Percentiles rank a stretch among this genome's conserved stretches.
These are phyloP conservation scores for Beauveria sp. DNA, from an alignment of 2,329 filamentous ascomycete genomes.

Conservation along the genomic window DNA sequence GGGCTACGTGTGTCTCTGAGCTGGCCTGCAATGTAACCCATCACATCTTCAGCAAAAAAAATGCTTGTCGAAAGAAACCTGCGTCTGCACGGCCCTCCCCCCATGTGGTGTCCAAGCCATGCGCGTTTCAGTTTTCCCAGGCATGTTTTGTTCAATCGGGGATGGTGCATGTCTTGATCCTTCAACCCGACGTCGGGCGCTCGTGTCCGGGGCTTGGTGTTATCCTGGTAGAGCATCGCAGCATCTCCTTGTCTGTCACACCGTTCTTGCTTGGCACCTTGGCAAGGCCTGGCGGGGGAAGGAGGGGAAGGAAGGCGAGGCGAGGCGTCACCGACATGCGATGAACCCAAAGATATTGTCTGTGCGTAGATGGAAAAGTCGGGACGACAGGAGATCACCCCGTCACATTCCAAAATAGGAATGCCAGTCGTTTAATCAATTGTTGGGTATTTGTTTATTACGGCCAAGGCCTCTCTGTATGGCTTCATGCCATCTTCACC, in stretches of 20 bases:
- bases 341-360: background rate
- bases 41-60: background rate
- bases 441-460: background rate
- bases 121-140: background rate
- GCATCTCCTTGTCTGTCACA: background rate
- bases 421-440: background rate
- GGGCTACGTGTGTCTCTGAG: background rate
- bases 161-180: background rate
- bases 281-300: too few species aligned
- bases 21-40: background rate
- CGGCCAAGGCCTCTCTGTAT: background rate
- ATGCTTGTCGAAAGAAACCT: background rate
- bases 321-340: background rate
- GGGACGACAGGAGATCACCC: background rate
- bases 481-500: background rate
- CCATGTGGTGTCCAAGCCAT: background rate
- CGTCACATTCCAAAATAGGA: constrained; percentile 6
- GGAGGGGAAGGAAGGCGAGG: background rate
- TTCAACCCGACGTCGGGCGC: background rate
- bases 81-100: background rate
- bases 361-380: background rate
- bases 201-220: background rate
- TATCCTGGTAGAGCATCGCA: too few species aligned
- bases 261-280: background rate
- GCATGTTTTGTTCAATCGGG: constrained; percentile 1